Evolutionary conservation across 208 protist species (phyloP), one percentile per base, ranked within the genome.

Genomic region (Trypanosoma lewisi): DNA sequence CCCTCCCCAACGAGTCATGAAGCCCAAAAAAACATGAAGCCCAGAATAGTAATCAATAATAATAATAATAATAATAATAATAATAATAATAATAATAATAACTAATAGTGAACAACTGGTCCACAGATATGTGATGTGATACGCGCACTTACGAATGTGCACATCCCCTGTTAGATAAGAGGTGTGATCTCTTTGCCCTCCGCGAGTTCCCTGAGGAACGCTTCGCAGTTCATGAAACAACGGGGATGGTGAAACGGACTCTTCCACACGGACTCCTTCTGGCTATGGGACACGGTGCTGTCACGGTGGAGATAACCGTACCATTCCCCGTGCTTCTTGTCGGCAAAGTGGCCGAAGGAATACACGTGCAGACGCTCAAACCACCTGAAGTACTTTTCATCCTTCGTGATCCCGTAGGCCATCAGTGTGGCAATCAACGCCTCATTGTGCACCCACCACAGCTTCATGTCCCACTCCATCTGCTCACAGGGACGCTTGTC

Each of bases 361-460:
- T 70, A 63, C 4, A 44, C 25, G 52, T 52, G 50, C 25, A 70
- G 23, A 17, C 53, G 28, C 37, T 62, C 53, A 55, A 60, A 62
- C 53, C 63, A 62, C 19, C 53, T 54, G 30, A 56, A 61, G 54
- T 60, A 61, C 17, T 55, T 54, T n/a, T 56, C 47, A 16, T 52
- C 34, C 23, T 60, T 57, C 25, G 52, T 70, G 4, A 63, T 4
- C 23, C 63, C 53, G 39, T 60, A 70, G 9, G 47, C 52, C 51
- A 70, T 54, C 8, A 53, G 48, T 11, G 45, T 61, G 19, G 63
- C 63, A 19, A 68, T 60, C n/a, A 68, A 34, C 9, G 63, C 50
- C 52, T 68, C 63, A 25, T 52, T 52, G 63, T 68, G 63, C 34
- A 60, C 50, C 63, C 63, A 68, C 63, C 63, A 68, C 19, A 68